These are phyloP conservation scores for Rhizopus microsporus DNA, from an alignment of 371 early-diverging fungal species.

Conservation along the genomic window DNA sequence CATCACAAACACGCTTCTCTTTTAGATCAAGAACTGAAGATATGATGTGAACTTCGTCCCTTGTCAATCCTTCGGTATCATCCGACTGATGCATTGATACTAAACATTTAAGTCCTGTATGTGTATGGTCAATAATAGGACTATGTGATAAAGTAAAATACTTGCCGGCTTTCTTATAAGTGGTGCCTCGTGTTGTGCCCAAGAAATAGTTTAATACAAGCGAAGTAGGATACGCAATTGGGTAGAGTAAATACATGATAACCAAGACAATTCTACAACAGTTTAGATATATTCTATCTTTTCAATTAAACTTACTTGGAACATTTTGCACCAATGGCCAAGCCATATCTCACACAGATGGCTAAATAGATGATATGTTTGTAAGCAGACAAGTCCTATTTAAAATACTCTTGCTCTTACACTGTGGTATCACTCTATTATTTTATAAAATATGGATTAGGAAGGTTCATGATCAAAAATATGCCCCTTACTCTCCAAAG, in stretches of 20 bases:
- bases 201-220: constrained; percentile 72
- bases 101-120: constrained; percentile 85
- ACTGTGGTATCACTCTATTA: constrained; percentile 44
- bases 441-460: too few species aligned
- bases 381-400: too few species aligned
- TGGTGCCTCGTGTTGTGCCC: constrained; percentile 79
- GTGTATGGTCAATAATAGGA: not conserved
- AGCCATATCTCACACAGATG: constrained; percentile 67
- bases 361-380: constrained; percentile 31
- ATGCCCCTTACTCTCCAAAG: constrained; percentile 87
- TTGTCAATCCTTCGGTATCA: constrained; percentile 78
- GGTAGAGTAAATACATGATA: constrained; percentile 69
- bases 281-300: not conserved
- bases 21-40: constrained; percentile 88
- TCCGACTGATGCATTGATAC: constrained; percentile 81
- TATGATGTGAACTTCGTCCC: constrained; percentile 92
- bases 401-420: too few species aligned
- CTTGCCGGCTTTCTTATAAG: constrained; percentile 69
- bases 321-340: constrained; percentile 79
- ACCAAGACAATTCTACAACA: constrained; percentile 56
- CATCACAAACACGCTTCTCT: constrained; percentile 77
- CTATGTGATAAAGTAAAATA: not conserved
- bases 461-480: too few species aligned
- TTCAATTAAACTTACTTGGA: constrained; percentile 38
- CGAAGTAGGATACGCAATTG: constrained; percentile 81